phyloP scores from a whole-genome alignment of 345 rosid genomes.

The Citrus hindsii region DNA sequence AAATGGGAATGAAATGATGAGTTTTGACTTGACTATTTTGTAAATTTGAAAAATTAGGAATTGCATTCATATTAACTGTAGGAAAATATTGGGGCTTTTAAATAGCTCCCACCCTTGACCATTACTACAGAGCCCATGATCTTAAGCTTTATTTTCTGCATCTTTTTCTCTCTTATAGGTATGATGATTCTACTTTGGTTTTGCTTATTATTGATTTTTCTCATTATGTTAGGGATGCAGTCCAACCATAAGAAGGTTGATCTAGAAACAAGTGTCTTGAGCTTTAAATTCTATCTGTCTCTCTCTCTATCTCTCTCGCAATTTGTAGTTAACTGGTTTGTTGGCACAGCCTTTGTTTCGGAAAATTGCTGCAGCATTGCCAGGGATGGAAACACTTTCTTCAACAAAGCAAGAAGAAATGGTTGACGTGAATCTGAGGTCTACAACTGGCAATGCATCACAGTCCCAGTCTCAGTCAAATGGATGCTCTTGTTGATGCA shows the following conservation, averaged over 20 bases:
- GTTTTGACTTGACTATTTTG: too few species aligned
- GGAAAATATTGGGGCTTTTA: too few species aligned
- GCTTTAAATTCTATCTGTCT: not conserved
- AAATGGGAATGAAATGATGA: too few species aligned
- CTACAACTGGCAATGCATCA: conserved; percentile 60
- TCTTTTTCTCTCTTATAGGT: not conserved
- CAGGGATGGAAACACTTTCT: conserved; percentile 90
- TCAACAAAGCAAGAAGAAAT: conserved; percentile 90
- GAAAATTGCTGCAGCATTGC: conserved; percentile 88
- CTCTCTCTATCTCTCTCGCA: not conserved
- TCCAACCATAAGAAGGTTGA: not conserved
- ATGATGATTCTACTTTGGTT: too few species aligned
- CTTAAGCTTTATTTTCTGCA: not conserved
- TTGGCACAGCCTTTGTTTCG: conserved; percentile 64
- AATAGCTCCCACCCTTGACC: too few species aligned
- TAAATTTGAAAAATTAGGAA: too few species aligned
- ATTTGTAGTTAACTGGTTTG: not conserved
- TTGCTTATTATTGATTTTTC: too few species aligned
- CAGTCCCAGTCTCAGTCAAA: conserved; percentile 65
- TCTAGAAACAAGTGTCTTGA: not conserved
- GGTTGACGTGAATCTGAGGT: conserved; percentile 90
- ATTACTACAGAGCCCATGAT: not conserved
- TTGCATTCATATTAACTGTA: too few species aligned
- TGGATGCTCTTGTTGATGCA: conserved; percentile 69
- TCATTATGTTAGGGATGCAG: too few species aligned